phyloP scores from a whole-genome alignment of 441 rosid genomes.

The Gossypium lobatum region DNA sequence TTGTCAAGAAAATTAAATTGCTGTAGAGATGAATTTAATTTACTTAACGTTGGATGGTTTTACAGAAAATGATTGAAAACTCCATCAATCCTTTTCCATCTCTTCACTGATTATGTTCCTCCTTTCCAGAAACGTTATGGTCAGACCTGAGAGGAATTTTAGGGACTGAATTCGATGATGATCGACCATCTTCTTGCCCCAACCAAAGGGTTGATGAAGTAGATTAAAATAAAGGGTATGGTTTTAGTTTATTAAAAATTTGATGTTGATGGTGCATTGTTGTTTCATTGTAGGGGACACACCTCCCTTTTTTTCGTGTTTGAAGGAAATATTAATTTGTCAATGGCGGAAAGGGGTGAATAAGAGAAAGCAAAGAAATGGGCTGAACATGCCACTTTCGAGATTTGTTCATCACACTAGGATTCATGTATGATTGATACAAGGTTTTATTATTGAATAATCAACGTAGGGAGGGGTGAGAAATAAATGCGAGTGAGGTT shows the following conservation, averaged over 20 bases:
- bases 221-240: neutral
- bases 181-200: neutral
- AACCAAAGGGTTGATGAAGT: neutral
- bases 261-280: neutral
- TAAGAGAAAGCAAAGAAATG: neutral
- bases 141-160: neutral
- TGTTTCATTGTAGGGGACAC: neutral
- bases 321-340: neutral
- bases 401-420: neutral
- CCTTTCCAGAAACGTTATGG: neutral
- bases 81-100: conserved; percentile 4
- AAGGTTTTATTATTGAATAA: no score
- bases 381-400: neutral
- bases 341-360: neutral
- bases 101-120: neutral
- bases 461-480: neutral
- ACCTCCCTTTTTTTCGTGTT: neutral
- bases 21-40: no score
- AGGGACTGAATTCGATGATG: neutral
- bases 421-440: neutral
- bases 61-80: no score
- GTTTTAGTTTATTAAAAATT: neutral
- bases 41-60: no score
- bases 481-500: conserved; percentile 11
- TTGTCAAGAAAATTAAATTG: no score